Percentiles rank a stretch among this genome's conserved stretches.
Evolutionary conservation across 108 stramenopile genomes (phyloP).

Genomic region (Chaetoceros tenuissimus): DNA sequence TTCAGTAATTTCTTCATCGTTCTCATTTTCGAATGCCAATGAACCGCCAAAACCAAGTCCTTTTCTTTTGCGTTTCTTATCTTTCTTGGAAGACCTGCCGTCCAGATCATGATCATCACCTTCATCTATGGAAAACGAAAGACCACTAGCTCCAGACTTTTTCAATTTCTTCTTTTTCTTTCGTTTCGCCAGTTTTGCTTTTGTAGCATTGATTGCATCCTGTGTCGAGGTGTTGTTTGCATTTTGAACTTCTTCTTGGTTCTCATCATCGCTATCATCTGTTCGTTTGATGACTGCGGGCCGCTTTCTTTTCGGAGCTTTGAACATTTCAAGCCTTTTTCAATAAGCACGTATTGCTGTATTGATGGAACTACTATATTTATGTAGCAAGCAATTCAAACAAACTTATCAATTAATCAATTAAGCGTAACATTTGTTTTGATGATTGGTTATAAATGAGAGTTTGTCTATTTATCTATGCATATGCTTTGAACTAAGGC

Average conservation of each 20-base stretch:
- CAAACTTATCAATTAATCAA: too few relatives aligned
- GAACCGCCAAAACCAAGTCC: slow-evolving; percentile 16
- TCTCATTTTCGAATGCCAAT: slow-evolving; percentile 11
- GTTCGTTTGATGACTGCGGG: not conserved
- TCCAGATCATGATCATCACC: not conserved
- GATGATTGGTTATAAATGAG: too few relatives aligned
- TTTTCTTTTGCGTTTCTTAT: slow-evolving; percentile 15
- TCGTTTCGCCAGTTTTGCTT: not conserved
- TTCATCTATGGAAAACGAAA: not conserved
- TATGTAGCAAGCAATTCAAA: too few relatives aligned
- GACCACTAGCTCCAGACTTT: not conserved
- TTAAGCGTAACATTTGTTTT: too few relatives aligned
- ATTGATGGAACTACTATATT: too few relatives aligned
- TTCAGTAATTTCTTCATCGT: slow-evolving; percentile 5
- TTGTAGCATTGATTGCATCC: not conserved
- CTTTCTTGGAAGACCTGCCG: slow-evolving; percentile 16
- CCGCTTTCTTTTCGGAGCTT: not conserved
- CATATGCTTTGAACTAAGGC: too few relatives aligned
- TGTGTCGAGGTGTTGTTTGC: not conserved
- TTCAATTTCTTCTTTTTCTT: not conserved
- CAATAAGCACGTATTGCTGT: too few relatives aligned
- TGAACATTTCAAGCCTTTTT: too few relatives aligned
- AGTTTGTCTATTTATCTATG: too few relatives aligned
- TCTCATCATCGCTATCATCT: not conserved
- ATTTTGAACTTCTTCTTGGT: not conserved